These are phyloP conservation scores for Oryza nivara DNA, from an alignment of 176 grass and related monocot genomes.

Conservation along the genomic window DNA sequence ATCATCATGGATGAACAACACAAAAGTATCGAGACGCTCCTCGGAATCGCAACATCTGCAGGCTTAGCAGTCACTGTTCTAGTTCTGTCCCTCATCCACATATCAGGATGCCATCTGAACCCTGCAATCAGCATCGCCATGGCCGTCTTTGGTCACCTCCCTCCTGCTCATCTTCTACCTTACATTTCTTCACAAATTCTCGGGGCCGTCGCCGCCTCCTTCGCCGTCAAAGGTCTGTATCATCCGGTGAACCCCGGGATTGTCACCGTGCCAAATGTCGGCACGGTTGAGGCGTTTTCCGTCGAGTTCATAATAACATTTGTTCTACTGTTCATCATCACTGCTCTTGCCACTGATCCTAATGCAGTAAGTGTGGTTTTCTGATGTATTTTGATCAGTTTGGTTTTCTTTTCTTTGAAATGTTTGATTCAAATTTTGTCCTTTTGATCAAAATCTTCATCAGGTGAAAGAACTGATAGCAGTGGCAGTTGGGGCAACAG, in stretches of 20 bases:
- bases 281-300: constrained; percentile 38
- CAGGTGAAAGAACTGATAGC: constrained; percentile 60
- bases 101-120: constrained; percentile 75
- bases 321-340: constrained; percentile 67
- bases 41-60: constrained; percentile 50
- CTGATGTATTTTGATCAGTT: neutral
- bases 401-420: neutral
- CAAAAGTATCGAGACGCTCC: constrained; percentile 37
- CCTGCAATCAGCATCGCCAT: constrained; percentile 66
- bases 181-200: constrained; percentile 60
- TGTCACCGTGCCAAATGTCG: constrained; percentile 50
- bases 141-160: constrained; percentile 52
- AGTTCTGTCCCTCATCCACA: constrained; percentile 58
- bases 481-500: constrained; percentile 50
- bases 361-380: constrained; percentile 45
- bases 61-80: constrained; percentile 58
- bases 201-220: constrained; percentile 50
- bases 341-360: constrained; percentile 50
- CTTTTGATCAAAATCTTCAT: neutral
- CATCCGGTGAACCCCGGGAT: constrained; percentile 47
- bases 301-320: constrained; percentile 76
- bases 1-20: constrained; percentile 67
- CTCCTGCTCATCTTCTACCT: constrained; percentile 38
- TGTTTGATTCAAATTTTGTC: neutral
- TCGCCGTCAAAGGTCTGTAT: constrained; percentile 50